A percentile compares a stretch with the other conserved stretches of the same genome.
Conservation (phyloP, 1,139 yeast genomes). For the Taphrina flavorubra region DNA sequence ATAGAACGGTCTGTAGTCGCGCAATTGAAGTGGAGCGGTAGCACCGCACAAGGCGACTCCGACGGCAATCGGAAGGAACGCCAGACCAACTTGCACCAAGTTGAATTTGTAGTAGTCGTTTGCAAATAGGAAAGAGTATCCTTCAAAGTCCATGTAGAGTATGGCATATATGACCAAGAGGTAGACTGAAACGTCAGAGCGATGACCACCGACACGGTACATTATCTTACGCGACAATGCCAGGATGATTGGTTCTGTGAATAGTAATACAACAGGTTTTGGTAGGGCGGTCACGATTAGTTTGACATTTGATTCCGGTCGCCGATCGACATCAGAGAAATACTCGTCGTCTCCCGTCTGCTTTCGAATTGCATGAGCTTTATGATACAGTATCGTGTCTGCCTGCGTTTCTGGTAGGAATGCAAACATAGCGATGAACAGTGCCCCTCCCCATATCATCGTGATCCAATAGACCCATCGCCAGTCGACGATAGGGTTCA, state of each 20-base stretch:
- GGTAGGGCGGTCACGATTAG: neutral
- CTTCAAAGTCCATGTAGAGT: constrained; percentile 20
- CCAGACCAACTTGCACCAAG: constrained; percentile 9
- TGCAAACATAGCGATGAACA: constrained; percentile 65
- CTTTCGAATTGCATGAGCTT: constrained; percentile 63
- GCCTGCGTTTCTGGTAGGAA: constrained; percentile 84
- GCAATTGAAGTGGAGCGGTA: constrained; percentile 42
- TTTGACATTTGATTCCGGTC: neutral
- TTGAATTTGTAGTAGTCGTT: constrained; percentile 13
- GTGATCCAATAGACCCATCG: constrained; percentile 61
- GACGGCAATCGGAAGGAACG: constrained; percentile 64
- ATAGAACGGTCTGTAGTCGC: constrained; percentile 12
- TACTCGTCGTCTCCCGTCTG: constrained; percentile 39
- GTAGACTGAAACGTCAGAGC: neutral
- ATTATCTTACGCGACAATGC: constrained; percentile 33
- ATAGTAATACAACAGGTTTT: constrained; percentile 7
- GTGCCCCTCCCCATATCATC: constrained; percentile 54
- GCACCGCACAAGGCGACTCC: constrained; percentile 63
- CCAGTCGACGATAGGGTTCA: constrained; percentile 50
- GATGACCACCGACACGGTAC: neutral
- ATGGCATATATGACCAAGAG: constrained; percentile 11
- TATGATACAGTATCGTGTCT: constrained; percentile 62
- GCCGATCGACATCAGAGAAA: constrained; percentile 25
- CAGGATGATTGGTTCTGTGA: constrained; percentile 38
- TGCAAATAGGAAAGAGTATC: constrained; percentile 15